Evolutionary conservation across 176 grass and related monocot genomes (phyloP), one percentile per base, ranked within the genome.

Genomic region (Aechmea fasciata): DNA sequence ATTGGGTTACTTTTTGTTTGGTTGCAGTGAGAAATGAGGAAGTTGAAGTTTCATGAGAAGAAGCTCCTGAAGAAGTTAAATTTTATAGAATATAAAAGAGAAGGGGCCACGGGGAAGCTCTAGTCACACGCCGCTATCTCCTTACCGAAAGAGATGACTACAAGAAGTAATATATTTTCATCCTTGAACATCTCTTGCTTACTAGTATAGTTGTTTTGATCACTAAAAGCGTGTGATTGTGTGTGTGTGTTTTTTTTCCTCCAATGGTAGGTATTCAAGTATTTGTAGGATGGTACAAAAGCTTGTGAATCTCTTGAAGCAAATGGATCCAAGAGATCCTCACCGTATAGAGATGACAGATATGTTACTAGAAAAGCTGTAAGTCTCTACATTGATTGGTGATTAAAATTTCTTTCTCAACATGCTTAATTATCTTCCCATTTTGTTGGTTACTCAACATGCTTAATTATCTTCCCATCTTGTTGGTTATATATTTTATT

Each of bases 281-380:
- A 84, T 91, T 33, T 91, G 88, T 77, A 3, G 55, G 3, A 82
- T 84, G 81, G 78, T 84, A 62, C 84, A 91, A 70, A 89, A 88
- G 71, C 81, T 87, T 7, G 79, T 92, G 1, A 79, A 74, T 77
- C 74, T 83, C 47, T 70, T 97, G 64, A 97, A 85, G 74, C 93
- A 97, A 54, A 97, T 97, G 89, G 89, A 92, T 66, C 73, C 81
- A 1, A 83, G 89, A 49, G 93, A 92, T 48, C 84, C 86, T 50
- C 85, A 68, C 49, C 75, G 86, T 29, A 79, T 90, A n/a, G 50
- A 90, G 66, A 92, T 88, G 87, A 90, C 84, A 3, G 89, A 87
- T 75, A 78, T 70, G 65, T 50, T 92, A 19, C 68, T 97, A 0
- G 84, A 90, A 70, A 97, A 85, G 50, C 79, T 92, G 93, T 97